These are phyloP conservation scores for Metarhizium rileyi DNA, from an alignment of 2,329 filamentous ascomycete species.

Conservation along the genomic window DNA sequence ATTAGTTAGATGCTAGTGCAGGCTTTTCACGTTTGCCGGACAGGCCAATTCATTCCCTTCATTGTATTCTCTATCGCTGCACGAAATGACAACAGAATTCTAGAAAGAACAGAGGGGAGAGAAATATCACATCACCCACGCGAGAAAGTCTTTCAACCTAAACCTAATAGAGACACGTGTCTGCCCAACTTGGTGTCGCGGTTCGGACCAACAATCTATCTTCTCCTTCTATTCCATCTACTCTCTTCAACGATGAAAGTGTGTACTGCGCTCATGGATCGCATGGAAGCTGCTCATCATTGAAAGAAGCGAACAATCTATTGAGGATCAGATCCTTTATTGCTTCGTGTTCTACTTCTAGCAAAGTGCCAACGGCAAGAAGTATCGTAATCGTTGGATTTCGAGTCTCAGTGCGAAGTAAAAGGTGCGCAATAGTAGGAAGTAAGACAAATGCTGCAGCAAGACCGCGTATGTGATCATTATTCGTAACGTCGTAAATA, in stretches of 20 bases:
- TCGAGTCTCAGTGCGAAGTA: too few species aligned
- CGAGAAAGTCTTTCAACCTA: not conserved
- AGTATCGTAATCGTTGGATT: too few species aligned
- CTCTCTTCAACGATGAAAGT: not conserved
- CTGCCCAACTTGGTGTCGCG: not conserved
- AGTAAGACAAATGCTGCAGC: not conserved
- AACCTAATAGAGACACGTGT: not conserved
- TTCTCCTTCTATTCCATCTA: not conserved
- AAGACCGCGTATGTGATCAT: not conserved
- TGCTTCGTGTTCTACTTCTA: not conserved
- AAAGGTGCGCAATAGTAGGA: not conserved
- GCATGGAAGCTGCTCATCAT: not conserved
- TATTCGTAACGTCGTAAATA: not conserved
- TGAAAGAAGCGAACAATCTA: not conserved
- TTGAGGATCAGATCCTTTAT: not conserved
- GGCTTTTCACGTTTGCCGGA: not conserved
- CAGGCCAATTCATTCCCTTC: not conserved
- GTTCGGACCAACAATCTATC: not conserved
- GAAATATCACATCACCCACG: not conserved
- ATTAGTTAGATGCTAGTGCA: not conserved
- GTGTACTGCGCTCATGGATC: too few species aligned
- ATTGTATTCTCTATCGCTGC: not conserved
- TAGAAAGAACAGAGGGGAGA: not conserved
- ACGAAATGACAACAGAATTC: not conserved
- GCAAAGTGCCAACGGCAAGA: not conserved